Base-by-base conservation (phyloP, 345 rosid genomes). In the Triadica sebifera region DNA sequence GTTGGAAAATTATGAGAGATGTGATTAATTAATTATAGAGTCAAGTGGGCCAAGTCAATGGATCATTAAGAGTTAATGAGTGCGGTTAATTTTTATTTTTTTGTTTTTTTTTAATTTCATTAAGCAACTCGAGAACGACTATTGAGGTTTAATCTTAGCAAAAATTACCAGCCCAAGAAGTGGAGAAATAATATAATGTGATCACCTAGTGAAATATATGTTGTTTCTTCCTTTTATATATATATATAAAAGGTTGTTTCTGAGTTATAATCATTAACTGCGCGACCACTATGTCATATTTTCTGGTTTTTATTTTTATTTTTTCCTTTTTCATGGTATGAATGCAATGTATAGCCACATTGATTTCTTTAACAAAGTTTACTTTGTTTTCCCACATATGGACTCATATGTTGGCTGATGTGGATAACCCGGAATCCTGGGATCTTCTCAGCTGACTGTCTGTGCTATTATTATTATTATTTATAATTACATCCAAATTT, bases 41-140 rank as follows among this genome's bases (percentile, higher is more conserved):
- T 29, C 34, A 29, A 29, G 34, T 29, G 34, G 34, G 34, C 34
- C 34, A 43, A 43, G 46, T 43, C 46, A 43, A 43, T 43, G 46
- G 46, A 43, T 43, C 46, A 43, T 43, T 22, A 39, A 47, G 59
- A 8, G 43, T 53, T 7, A 65, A 74, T 25, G 47, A 22, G 10
- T 68, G 19, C 3, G 47, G 47, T 43, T 43, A 43, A 43, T 43
- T 43, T 41, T 43, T 43, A 6, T 43, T 3, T 43, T 43, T 43
- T 15, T 24, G 2, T 8, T 20, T 8, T 50, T 19, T 39, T 20
- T 22, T 6, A 52, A 47, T 49, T 46, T 70, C 43, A 66, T 64
- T 46, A 75, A 58, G 81, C 60, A 74, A 69, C 80, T 79, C 81
- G 85, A 86, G 85, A 80, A 83, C 89, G 86, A 74, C 58, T 38